A percentile compares a stretch with the other conserved stretches of the same genome.
These are phyloP conservation scores for Toxicodendron radicans DNA, from an alignment of 345 rosid species.

Conservation along the genomic window DNA sequence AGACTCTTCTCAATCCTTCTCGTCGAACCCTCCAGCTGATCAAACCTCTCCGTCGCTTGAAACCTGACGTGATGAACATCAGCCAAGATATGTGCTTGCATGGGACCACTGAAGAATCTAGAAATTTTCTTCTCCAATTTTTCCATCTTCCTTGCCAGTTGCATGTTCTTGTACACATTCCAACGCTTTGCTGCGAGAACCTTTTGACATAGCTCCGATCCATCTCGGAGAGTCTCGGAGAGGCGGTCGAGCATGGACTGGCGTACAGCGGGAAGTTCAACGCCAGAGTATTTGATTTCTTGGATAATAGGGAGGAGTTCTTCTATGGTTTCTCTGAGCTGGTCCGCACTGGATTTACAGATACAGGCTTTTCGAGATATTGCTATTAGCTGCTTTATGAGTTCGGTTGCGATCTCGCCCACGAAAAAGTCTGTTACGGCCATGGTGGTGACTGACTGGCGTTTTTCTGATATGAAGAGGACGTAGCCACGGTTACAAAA, in stretches of 20 bases:
- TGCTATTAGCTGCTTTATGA: conserved; percentile 35
- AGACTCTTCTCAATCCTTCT: conserved; percentile 50
- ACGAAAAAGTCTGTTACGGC: conserved; percentile 59
- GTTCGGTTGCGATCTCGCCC: conserved; percentile 73
- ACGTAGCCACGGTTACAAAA: too few species aligned
- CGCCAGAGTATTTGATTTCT: conserved; percentile 79
- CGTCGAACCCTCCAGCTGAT: conserved; percentile 42
- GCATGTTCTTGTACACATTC: conserved; percentile 60
- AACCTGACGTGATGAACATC: conserved; percentile 61
- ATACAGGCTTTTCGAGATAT: conserved; percentile 42
- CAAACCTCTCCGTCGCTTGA: conserved; percentile 46
- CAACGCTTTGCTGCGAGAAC: conserved; percentile 47
- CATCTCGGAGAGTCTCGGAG: conserved; percentile 37
- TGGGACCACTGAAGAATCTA: conserved; percentile 35
- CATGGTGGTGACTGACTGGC: conserved; percentile 27
- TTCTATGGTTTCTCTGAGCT: conserved; percentile 33
- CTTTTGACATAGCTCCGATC: conserved; percentile 51
- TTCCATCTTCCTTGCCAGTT: conserved; percentile 61
- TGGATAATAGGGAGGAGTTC: conserved; percentile 45
- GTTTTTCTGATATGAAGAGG: too few species aligned
- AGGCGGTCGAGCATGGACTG: conserved; percentile 68
- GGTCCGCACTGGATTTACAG: conserved; percentile 50
- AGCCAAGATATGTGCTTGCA: conserved; percentile 57
- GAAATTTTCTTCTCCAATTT: conserved; percentile 53
- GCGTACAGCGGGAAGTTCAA: conserved; percentile 62